Conservation (phyloP, 179 eudicot genomes). For the Beta corolliflora region DNA sequence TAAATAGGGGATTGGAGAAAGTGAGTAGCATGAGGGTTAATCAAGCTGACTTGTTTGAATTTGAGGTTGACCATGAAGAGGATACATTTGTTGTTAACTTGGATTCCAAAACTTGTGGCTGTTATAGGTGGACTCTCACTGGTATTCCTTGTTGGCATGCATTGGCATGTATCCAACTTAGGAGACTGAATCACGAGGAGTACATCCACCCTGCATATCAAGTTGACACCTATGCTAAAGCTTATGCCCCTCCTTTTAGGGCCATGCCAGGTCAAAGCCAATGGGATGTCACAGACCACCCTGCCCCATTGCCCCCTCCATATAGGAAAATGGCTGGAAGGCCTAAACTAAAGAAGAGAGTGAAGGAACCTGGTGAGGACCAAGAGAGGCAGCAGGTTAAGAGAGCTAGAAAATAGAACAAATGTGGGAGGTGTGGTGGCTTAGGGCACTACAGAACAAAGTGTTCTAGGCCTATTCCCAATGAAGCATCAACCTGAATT, state of each 20-base stretch:
- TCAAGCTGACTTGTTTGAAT: background rate
- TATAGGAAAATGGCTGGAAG: too few relatives aligned
- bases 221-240: background rate
- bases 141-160: slow-evolving; percentile 4
- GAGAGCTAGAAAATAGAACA: too few relatives aligned
- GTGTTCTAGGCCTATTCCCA: too few relatives aligned
- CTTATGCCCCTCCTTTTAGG: background rate
- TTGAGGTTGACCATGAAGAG: background rate
- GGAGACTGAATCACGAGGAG: background rate
- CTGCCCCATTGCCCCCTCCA: background rate
- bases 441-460: too few relatives aligned
- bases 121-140: background rate
- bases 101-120: background rate
- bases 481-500: too few relatives aligned
- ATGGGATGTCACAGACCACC: background rate
- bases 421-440: too few relatives aligned
- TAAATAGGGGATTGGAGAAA: too few relatives aligned
- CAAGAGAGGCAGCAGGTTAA: too few relatives aligned
- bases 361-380: too few relatives aligned
- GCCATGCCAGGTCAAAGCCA: background rate
- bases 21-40: too few relatives aligned
- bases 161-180: background rate
- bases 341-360: too few relatives aligned
- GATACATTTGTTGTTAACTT: background rate
- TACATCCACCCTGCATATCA: background rate